Base-by-base conservation (phyloP, 441 rosid species). In the Populus tomentosa region DNA sequence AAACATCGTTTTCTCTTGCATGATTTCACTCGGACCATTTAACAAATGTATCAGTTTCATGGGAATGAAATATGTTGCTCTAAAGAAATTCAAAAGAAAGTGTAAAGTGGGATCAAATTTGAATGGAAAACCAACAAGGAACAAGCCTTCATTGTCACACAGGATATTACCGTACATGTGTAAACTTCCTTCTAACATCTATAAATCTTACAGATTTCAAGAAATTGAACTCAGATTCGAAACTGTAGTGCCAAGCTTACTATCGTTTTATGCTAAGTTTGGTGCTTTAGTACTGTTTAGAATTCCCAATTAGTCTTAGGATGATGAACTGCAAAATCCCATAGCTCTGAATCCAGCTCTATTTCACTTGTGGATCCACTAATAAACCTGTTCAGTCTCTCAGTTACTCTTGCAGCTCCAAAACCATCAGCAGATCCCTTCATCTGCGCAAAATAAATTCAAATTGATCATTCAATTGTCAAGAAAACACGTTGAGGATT, bases 311-410 rank as follows among this genome's bases (percentile, higher is more conserved):
- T 14, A 46, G 50, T 59, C 9, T 81, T 78, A 21, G 75, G 79
- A 64, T 74, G 46, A 66, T 72, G 46, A 65, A 66, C 83, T 24
- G 26, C 20, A 23, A 75, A 79, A 67, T 83, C 78, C 87, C 90
- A 87, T 14, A 76, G 62, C 66, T 75, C 82, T 61, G 73, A 46
- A 59, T 74, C 78, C 30, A 74, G 21, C 33, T 80, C 82, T 38
- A 32, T 74, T 64, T 80, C 83, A 26, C 79, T 79, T 21, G 46
- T 24, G 56, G 79, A 74, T 78, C 83, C 84, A 69, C 67, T 40
- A 26, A 84, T 82, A 26, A 85, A 77, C 75, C 67, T 80, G 59
- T 75, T 84, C 75, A 87, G 35, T 75, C 85, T 87, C 75, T 87
- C 88, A 21, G 40, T 75, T 66, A 85, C 72, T 35, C 73, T 82